Evolutionary conservation across 2,329 filamentous ascomycete species (phyloP).

Genomic region (Emergomyces orientalis): DNA sequence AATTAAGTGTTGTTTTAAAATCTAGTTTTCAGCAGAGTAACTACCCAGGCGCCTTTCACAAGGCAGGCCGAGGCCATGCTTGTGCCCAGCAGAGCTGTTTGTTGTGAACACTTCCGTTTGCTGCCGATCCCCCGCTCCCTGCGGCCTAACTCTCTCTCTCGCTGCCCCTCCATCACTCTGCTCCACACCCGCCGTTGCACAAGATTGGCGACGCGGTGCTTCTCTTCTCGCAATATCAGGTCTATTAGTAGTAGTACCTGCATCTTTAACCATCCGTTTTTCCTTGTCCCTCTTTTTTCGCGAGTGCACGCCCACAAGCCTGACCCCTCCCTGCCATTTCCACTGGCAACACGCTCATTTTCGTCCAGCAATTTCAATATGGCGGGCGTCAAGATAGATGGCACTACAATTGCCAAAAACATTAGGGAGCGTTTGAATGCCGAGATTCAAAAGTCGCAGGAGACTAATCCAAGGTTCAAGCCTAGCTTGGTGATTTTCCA

Average conservation of each 20-base stretch:
- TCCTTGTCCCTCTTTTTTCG: not conserved
- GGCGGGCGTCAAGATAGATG: conserved; percentile 87
- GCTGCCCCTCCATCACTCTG: conserved; percentile 11
- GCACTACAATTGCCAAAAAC: conserved; percentile 84
- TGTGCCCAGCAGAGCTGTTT: conserved; percentile 17
- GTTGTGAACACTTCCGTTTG: conserved; percentile 7
- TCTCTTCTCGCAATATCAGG: conserved; percentile 16
- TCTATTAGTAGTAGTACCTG: not conserved
- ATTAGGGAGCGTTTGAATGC: conserved; percentile 73
- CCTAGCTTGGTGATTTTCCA: conserved; percentile 92
- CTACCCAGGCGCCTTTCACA: not conserved
- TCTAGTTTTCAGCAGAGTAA: too few relatives aligned
- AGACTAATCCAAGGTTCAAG: conserved; percentile 74
- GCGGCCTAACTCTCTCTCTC: conserved; percentile 5
- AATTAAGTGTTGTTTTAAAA: not conserved
- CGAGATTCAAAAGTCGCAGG: conserved; percentile 74
- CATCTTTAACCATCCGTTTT: not conserved
- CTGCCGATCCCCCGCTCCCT: conserved; percentile 1
- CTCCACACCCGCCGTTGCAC: not conserved
- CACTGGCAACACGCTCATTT: conserved; percentile 31
- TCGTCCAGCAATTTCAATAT: conserved; percentile 54
- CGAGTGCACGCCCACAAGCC: not conserved
- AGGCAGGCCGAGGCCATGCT: conserved; percentile 11
- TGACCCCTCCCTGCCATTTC: conserved; percentile 7
- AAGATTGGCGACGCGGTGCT: not conserved